A percentile compares a stretch with the other conserved stretches of the same genome.
These are phyloP conservation scores for Pelargonium fulgidum DNA, from an alignment of 441 rosid species.

Conservation along the genomic window DNA sequence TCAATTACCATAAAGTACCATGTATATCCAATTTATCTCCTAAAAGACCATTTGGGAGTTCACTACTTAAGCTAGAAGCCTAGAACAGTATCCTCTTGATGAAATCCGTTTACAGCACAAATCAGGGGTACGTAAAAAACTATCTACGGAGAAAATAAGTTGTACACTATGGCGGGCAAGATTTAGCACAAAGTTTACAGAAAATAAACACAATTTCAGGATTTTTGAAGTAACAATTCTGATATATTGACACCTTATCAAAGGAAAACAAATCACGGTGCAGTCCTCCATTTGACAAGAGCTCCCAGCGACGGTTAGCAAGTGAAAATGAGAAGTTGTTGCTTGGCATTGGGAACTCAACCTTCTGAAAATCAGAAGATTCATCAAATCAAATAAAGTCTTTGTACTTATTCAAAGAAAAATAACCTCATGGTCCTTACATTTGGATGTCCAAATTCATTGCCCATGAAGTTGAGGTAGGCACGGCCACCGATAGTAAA, in stretches of 20 bases:
- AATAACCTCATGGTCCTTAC: conserved; percentile 32
- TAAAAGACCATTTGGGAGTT: conserved; percentile 6
- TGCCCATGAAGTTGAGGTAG: conserved; percentile 95
- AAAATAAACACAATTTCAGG: conserved; percentile 13
- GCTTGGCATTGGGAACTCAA: conserved; percentile 86
- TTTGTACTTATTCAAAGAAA: conserved; percentile 16
- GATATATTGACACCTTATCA: conserved; percentile 55
- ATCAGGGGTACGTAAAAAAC: neutral
- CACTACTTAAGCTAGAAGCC: conserved; percentile 8
- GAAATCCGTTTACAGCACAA: neutral
- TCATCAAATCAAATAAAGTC: conserved; percentile 24
- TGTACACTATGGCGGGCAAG: neutral
- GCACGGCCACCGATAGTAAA: conserved; percentile 77
- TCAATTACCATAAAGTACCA: conserved; percentile 4
- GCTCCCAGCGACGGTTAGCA: conserved; percentile 84
- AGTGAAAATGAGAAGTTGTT: conserved; percentile 82
- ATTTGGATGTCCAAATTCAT: conserved; percentile 95
- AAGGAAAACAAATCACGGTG: conserved; percentile 58
- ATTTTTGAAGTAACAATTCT: conserved; percentile 4
- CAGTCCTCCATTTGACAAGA: conserved; percentile 50
- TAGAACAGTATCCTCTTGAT: neutral
- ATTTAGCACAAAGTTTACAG: neutral
- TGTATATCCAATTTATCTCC: neutral
- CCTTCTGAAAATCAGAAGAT: conserved; percentile 48
- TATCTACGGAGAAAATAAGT: neutral